Evolutionary conservation across 495 filamentous ascomycete species (phyloP), one percentile per base, ranked within the genome.

Genomic region (Penicillium alfredii): DNA sequence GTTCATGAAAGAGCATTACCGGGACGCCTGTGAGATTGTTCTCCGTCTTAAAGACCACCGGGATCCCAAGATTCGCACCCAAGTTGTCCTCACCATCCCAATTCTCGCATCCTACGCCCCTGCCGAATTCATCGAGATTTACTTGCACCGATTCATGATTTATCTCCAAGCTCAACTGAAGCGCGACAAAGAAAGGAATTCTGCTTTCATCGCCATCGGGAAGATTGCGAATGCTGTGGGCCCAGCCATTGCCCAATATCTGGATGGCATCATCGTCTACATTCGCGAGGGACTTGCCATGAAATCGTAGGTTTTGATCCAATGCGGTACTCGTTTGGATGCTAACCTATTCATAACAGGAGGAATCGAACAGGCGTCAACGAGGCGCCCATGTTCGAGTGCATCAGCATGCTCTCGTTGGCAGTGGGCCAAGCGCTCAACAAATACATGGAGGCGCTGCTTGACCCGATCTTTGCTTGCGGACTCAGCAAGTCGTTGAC

Each of bases 391-490:
- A 93, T 97, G 51, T 99, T 99, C 51, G 82, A 92, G 51, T 99
- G 92, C 60, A 90, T 99, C 54, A 97, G 92, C 59, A 88, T 93
- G 74, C 73, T 99, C 22, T 88, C 92, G 4, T 78, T 88, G 25
- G 92, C 92, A 7, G 90, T 97, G 18, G 92, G 92, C 14, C 94
- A 97, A 66, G 84, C 90, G 1, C 76, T 99, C 42, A 95, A 84
- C 73, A 97, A 95, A 55, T 94, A 96, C 52, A 94, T 99, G 84
- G 88, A 96, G 49, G 84, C 86, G 11, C 64, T 97, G 15, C 76
- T 99, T 2, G 90, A 97, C 46, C 88, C 93, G 3, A 95, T 99
- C 42, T 97, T 99, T 61, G 86, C 86, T 11, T 99, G 92, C 47
- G 89, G 90, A 28, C 70, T 99, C 24, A 94, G 85, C 36, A 82